phyloP scores from a whole-genome alignment of 371 early-diverging fungal genomes.

The Zychaea mexicana region DNA sequence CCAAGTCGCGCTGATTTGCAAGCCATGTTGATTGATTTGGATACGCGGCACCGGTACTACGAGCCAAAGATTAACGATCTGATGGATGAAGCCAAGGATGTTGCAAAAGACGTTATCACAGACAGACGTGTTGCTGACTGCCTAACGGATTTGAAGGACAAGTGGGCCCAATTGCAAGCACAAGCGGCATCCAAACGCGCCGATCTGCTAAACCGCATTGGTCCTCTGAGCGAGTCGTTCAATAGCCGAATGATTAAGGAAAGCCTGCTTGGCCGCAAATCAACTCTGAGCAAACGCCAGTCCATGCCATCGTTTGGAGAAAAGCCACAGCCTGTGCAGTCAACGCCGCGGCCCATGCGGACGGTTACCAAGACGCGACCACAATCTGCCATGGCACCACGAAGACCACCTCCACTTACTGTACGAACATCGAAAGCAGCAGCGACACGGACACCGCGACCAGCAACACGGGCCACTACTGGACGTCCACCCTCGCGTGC shows the following conservation, averaged over 20 bases:
- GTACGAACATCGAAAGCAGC: neutral
- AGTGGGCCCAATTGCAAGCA: conserved; percentile 53
- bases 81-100: conserved; percentile 46
- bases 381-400: conserved; percentile 14
- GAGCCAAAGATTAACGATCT: conserved; percentile 55
- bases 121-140: conserved; percentile 55
- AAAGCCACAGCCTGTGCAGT: conserved; percentile 30
- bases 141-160: conserved; percentile 37
- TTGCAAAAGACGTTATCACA: conserved; percentile 40
- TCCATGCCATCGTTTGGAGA: conserved; percentile 27
- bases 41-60: conserved; percentile 56
- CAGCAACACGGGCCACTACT: conserved; percentile 4
- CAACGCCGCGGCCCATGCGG: conserved; percentile 28
- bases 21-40: conserved; percentile 56
- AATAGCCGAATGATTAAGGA: conserved; percentile 12
- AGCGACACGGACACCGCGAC: neutral
- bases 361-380: conserved; percentile 1
- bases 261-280: conserved; percentile 22
- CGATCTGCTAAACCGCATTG: conserved; percentile 40
- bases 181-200: conserved; percentile 50
- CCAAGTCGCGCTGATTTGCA: conserved; percentile 55
- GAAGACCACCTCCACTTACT: neutral
- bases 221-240: conserved; percentile 27
- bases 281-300: conserved; percentile 21
- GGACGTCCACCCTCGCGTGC: neutral